phyloP scores from a whole-genome alignment of 768 basidiomycete species.

The Pisolithus marmoratus region DNA sequence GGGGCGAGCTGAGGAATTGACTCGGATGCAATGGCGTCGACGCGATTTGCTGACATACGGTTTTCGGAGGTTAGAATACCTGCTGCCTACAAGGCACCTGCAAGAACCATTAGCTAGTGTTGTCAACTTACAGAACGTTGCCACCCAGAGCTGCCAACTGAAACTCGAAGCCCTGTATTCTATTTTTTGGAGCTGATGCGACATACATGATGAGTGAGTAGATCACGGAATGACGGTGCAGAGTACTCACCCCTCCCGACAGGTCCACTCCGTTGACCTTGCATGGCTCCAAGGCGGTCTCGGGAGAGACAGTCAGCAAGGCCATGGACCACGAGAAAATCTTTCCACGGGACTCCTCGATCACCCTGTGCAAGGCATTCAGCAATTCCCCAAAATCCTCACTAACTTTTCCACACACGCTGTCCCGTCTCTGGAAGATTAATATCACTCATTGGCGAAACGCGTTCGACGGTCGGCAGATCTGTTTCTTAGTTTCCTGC shows the following conservation, averaged over 20 bases:
- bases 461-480: too few species aligned
- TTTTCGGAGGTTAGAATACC: slow-evolving; percentile 8
- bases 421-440: too few species aligned
- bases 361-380: too few species aligned
- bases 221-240: background rate
- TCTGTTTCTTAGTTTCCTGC: too few species aligned
- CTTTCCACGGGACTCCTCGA: background rate
- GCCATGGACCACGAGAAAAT: slow-evolving; percentile 6
- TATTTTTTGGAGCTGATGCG: slow-evolving; percentile 3
- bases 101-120: too few species aligned
- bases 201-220: background rate
- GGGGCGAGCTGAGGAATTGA: slow-evolving; percentile 1
- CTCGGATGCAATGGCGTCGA: slow-evolving; percentile 14
- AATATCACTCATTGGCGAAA: too few species aligned
- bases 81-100: too few species aligned
- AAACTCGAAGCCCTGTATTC: slow-evolving; percentile 6
- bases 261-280: background rate
- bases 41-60: slow-evolving; percentile 26
- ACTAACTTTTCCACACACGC: too few species aligned
- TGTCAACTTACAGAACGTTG: too few species aligned
- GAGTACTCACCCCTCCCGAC: background rate
- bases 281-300: background rate
- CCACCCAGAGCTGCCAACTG: background rate
- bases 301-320: background rate
- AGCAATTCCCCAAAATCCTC: too few species aligned